Conservation (phyloP, 2,329 filamentous ascomycete genomes). For the Beauveria sp. region DNA sequence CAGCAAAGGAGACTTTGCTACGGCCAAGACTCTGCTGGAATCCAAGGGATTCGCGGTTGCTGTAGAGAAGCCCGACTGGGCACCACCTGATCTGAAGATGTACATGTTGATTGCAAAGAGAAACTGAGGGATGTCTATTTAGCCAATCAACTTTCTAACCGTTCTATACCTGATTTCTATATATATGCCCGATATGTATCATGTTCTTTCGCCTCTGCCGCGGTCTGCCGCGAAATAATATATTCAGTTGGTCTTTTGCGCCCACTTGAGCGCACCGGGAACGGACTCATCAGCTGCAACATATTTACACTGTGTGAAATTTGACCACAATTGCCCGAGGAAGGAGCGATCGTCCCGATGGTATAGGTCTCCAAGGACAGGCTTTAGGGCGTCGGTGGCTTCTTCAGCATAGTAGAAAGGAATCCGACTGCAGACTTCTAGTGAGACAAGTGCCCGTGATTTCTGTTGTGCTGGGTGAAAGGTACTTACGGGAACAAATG, state of each 20-base stretch:
- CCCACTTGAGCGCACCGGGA: slow-evolving; percentile 15
- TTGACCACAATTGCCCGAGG: slow-evolving; percentile 36
- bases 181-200: not conserved
- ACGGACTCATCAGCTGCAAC: slow-evolving; percentile 30
- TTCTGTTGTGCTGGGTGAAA: not conserved
- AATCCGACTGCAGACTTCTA: slow-evolving; percentile 30
- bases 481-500: slow-evolving; percentile 47
- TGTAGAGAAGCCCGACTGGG: slow-evolving; percentile 11
- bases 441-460: not conserved
- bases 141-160: not conserved
- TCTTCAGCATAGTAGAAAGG: slow-evolving; percentile 54
- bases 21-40: slow-evolving; percentile 14
- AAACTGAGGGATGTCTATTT: not conserved
- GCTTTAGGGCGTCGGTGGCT: slow-evolving; percentile 49
- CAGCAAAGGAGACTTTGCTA: slow-evolving; percentile 3
- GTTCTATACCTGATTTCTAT: not conserved
- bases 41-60: slow-evolving; percentile 16
- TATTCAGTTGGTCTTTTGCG: slow-evolving; percentile 1
- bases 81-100: not conserved
- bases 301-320: slow-evolving; percentile 40
- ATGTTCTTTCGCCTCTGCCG: too few species aligned
- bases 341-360: slow-evolving; percentile 36
- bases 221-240: too few species aligned
- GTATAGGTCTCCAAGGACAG: slow-evolving; percentile 49
- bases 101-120: slow-evolving; percentile 10